Evolutionary conservation across 129 eudicot species (phyloP), one percentile per base, ranked within the genome.

Genomic region (Mikania micrantha): DNA sequence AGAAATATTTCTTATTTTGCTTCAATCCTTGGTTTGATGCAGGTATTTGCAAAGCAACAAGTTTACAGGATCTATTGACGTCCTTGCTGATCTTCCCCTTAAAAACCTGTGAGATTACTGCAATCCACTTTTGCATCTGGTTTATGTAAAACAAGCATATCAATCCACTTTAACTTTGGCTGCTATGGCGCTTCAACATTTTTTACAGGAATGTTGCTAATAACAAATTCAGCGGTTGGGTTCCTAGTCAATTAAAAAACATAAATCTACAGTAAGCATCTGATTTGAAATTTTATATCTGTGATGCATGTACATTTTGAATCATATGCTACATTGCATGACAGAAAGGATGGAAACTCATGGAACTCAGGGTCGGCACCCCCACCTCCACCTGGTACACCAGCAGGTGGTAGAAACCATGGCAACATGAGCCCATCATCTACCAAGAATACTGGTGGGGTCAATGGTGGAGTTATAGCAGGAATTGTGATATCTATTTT

Each of bases 361-460:
- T 86, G 94, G 88, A 86, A 71, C 83, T 84, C 92, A 3, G 99
- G 96, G 19, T 58, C 82, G 52, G 96, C 95, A 28, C 99, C 99
- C 47, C 96, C 99, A 45, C 86, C 99, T 62, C 99, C 99, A 66
- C 96, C 99, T n/a, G 99, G 99, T 70, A 71, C 96, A 9, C 95
- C 91, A 31, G 82, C 95, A 57, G 81, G 81, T 44, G 69, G 60
- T 56, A 69, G 76, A 52, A 79, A 76, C 21, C 85, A 56, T 25
- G 81, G 81, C 27, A 60, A 72, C 44, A 71, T 57, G 42, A 74
- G 69, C 60, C 76, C 90, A 17, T n/a, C n/a, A n/a, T 59, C 86
- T 3, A 45, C 77, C 35, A 80, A 75, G n/a, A 45, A 45, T 24
- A 50, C 63, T 38, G 25, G 59, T 47, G 95, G 99, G 45, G 41